Evolutionary conservation across 805 yeast species (phyloP).

Genomic region (Lipomyces yamanashiensis): DNA sequence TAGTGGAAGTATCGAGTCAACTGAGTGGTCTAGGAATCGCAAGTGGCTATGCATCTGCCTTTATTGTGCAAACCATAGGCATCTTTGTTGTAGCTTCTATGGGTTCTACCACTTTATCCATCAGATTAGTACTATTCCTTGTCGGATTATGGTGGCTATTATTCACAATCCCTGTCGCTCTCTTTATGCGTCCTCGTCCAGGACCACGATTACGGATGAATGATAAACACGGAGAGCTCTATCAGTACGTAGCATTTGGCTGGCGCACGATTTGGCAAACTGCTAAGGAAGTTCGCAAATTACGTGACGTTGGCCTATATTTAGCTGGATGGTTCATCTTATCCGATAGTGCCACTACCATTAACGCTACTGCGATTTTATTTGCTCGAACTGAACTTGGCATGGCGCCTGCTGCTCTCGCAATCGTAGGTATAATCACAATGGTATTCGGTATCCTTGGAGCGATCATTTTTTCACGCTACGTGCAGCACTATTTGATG

Average conservation of each 20-base stretch:
- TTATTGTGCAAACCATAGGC: conserved; percentile 60
- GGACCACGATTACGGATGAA: conserved; percentile 45
- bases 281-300: conserved; percentile 60
- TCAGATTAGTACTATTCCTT: conserved; percentile 62
- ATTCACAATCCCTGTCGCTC: conserved; percentile 66
- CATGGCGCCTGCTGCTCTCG: conserved; percentile 70
- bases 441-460: conserved; percentile 72
- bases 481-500: conserved; percentile 22
- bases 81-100: conserved; percentile 54
- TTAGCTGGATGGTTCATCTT: conserved; percentile 76
- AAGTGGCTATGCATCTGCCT: conserved; percentile 69
- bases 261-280: conserved; percentile 64
- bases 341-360: conserved; percentile 76
- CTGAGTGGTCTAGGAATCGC: conserved; percentile 75
- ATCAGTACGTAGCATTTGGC: conserved; percentile 57
- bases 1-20: conserved; percentile 37
- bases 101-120: conserved; percentile 50
- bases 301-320: conserved; percentile 69
- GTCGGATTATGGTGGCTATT: conserved; percentile 81
- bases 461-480: conserved; percentile 53
- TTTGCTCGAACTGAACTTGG: conserved; percentile 72
- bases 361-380: conserved; percentile 76
- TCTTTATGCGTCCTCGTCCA: conserved; percentile 54
- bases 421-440: conserved; percentile 66
- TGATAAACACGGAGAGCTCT: conserved; percentile 33